These are phyloP conservation scores for Camelina laxa DNA, from an alignment of 345 rosid genomes.

Conservation along the genomic window DNA sequence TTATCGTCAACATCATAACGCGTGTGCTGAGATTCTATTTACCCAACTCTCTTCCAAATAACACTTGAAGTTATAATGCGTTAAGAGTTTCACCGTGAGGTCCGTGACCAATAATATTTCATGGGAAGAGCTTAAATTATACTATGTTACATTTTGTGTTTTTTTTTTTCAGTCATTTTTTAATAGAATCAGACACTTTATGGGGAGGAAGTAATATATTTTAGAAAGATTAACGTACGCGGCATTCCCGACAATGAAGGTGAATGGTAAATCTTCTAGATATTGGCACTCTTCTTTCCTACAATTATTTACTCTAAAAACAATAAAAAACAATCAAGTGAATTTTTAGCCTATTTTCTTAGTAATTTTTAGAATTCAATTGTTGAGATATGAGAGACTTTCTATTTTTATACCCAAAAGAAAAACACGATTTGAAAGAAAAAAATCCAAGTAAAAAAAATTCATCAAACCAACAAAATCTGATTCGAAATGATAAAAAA, in stretches of 20 bases:
- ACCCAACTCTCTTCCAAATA: too few relatives aligned
- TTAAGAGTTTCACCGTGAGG: not conserved
- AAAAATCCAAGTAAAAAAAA: not conserved
- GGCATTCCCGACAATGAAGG: conserved; percentile 46
- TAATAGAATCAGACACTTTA: too few relatives aligned
- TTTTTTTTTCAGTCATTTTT: not conserved
- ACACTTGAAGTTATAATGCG: too few relatives aligned
- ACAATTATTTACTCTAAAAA: conserved; percentile 23
- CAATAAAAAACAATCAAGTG: conserved; percentile 24
- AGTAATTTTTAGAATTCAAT: conserved; percentile 36
- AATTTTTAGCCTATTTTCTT: conserved; percentile 39
- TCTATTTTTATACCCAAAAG: conserved; percentile 40
- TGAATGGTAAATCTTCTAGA: conserved; percentile 40
- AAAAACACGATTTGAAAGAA: not conserved
- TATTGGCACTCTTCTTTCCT: conserved; percentile 19
- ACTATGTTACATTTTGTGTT: not conserved
- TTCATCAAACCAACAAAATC: conserved; percentile 27
- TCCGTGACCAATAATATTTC: not conserved
- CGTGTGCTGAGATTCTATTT: too few relatives aligned
- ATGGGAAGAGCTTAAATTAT: not conserved
- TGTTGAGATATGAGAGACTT: conserved; percentile 31
- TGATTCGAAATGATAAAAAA: conserved; percentile 24
- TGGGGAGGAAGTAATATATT: not conserved
- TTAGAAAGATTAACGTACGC: not conserved
- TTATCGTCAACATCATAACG: too few relatives aligned